Evolutionary conservation across 2,329 filamentous ascomycete genomes (phyloP), one percentile per base, ranked within the genome.

Genomic region (Paecilomyces formosus): DNA sequence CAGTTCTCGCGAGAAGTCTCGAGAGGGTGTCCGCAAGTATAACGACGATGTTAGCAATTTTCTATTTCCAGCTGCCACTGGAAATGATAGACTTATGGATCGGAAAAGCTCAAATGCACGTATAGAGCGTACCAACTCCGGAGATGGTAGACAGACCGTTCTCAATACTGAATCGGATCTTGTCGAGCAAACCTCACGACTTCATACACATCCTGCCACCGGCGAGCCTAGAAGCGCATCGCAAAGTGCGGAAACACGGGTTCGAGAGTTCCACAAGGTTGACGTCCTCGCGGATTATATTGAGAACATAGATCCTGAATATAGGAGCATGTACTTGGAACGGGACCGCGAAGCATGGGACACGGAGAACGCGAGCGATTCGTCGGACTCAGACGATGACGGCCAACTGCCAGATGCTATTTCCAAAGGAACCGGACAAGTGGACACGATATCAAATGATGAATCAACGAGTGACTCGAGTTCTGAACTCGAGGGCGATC

Each of bases 341-440:
- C n/a, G 18, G 1, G 39, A 9, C n/a, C 39, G 39, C 39, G 15
- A 18, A 18, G 39, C n/a, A 45, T 18, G 39, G 13, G 7, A 45
- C 13, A 45, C 7, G n/a, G 15, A n/a, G n/a, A 45, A 45, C 7
- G 35, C 35, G n/a, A 4, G 6, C n/a, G 35, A n/a, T 45, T 45
- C n/a, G 15, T 18, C 8, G 35, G 35, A 45, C 15, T 45, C 35
- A 15, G 57, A 58, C 15, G 62, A 64, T 49, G 54, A 56, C 5
- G 60, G 58, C 24, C 63, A 70, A 52, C 54, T 64, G 45, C 63
- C 61, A 9, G 63, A 68, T 24, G 65, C 63, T n/a, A 15, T 15
- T 18, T 45, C 35, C 50, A 26, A 55, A 12, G 56, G 52, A 5
- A 18, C n/a, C 9, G 33, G 31, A 3, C 28, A 54, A 22, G 22